Percentiles rank a stretch among this genome's conserved stretches.
These are phyloP conservation scores for Chlorella sp. DNA, from an alignment of 139 green algal species.

Conservation along the genomic window DNA sequence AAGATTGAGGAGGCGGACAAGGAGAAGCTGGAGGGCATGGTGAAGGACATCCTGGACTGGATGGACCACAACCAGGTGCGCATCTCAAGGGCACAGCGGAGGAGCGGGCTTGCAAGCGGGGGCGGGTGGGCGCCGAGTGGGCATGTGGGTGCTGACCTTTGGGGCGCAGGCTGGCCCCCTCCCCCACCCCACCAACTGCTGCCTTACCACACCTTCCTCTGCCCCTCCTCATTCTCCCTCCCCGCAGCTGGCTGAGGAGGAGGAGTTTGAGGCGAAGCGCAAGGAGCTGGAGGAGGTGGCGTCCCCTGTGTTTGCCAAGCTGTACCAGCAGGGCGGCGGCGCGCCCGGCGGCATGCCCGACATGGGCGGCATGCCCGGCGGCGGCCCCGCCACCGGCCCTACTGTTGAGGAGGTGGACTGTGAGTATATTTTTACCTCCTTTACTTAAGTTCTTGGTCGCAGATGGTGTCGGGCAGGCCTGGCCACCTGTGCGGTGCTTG, in stretches of 20 bases:
- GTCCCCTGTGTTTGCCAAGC: constrained; percentile 93
- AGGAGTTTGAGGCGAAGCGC: constrained; percentile 98
- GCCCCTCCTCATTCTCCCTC: background rate
- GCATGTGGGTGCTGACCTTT: background rate
- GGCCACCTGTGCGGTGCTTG: too few relatives aligned
- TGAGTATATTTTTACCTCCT: too few relatives aligned
- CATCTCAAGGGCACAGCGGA: too few relatives aligned
- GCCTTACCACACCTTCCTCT: background rate
- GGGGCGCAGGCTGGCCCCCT: background rate
- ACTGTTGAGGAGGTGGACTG: constrained; percentile 78
- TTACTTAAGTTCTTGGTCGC: too few relatives aligned
- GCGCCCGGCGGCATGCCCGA: constrained; percentile 25
- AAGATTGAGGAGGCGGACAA: constrained; percentile 93
- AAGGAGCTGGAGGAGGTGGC: constrained; percentile 97
- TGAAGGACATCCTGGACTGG: constrained; percentile 92
- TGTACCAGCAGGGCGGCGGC: constrained; percentile 74
- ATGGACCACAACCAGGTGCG: constrained; percentile 92
- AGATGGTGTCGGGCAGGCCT: too few relatives aligned
- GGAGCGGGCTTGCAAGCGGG: too few relatives aligned
- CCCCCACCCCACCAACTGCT: background rate
- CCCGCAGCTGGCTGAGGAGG: constrained; percentile 62
- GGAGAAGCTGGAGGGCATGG: constrained; percentile 85
- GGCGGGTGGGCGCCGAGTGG: too few relatives aligned
- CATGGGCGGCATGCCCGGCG: constrained; percentile 58
- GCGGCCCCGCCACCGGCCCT: constrained; percentile 46